Evolutionary conservation across 495 filamentous ascomycete species (phyloP), one percentile per base, ranked within the genome.

Genomic region (Neurospora sp.): DNA sequence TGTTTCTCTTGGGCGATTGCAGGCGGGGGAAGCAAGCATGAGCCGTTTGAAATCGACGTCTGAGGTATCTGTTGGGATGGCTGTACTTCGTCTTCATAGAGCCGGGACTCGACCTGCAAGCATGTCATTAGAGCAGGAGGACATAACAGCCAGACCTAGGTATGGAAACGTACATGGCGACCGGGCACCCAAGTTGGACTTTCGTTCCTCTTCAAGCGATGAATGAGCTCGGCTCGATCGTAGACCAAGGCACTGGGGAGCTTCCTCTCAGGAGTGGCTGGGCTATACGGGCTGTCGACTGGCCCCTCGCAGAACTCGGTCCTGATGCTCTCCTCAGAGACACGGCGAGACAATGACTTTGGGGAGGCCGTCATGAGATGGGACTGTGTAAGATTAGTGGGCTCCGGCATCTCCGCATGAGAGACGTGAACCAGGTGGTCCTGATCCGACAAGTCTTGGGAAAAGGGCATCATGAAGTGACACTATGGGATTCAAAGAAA

Each of bases 161-260:
- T 1, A n/a, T 20, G 38, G 20, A 35, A 59, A 85, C 88, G 78
- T 85, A 94, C 92, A 84, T 87, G 84, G 75, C 84, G 83, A 79
- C 87, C 87, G 42, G 89, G 87, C 37, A 87, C 83, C 93, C 94
- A 96, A 20, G 89, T 90, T 69, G 91, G 91, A 71, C 88, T 91
- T 80, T 94, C 90, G 44, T 89, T 88, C 81, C 86, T 87, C 83
- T 98, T 98, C 74, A 97, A 86, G 74, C 91, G 86, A 80, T 93
- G 89, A 73, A 98, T 97, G 74, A 97, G 86, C 80, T 94, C 90
- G 69, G 88, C 89, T 74, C 95, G 87, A 76, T 92, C 88, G 16
- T 83, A 82, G 69, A 83, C 83, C 31, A 65, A 17, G 40, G 77
- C 70, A 69, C 75, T 75, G 17, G 77, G 70, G 40, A 73, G 65